These are phyloP conservation scores for Nitzschia inconspicua DNA, from an alignment of 108 stramenopile species.

Conservation along the genomic window DNA sequence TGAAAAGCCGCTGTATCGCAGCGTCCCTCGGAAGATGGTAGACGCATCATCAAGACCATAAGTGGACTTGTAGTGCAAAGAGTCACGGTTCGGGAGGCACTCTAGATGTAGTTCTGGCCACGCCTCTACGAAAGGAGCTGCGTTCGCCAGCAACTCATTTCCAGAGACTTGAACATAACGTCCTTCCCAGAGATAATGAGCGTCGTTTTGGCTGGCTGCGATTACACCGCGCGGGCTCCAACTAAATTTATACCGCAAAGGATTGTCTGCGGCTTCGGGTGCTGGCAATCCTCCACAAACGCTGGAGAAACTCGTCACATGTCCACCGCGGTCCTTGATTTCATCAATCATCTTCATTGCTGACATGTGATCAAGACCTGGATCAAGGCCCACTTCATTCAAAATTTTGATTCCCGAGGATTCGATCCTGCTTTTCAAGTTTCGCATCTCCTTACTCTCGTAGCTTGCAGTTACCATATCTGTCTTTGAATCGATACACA, in stretches of 20 bases:
- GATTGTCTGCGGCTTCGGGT: conserved; percentile 79
- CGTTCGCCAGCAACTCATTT: conserved; percentile 41
- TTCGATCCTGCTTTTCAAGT: conserved; percentile 28
- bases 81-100: conserved; percentile 81
- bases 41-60: conserved; percentile 68
- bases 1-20: conserved; percentile 78
- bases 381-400: conserved; percentile 89
- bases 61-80: conserved; percentile 54
- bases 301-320: conserved; percentile 59
- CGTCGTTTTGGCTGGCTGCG: conserved; percentile 64
- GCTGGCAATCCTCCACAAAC: conserved; percentile 84
- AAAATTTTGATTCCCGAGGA: conserved; percentile 65
- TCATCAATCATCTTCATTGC: conserved; percentile 82
- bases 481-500: conserved; percentile 47
- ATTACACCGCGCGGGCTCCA: conserved; percentile 89
- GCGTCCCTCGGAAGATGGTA: conserved; percentile 80
- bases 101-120: conserved; percentile 69
- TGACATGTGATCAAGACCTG: conserved; percentile 74
- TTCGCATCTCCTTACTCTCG: conserved; percentile 66
- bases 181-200: conserved; percentile 48
- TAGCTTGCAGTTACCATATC: conserved; percentile 84
- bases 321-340: conserved; percentile 58
- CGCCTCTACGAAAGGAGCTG: conserved; percentile 43
- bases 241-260: conserved; percentile 85
- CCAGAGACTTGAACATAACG: conserved; percentile 31